Evolutionary conservation across 2,329 filamentous ascomycete genomes (phyloP), one percentile per base, ranked within the genome.

Genomic region (Chrysoporthe puriensis): DNA sequence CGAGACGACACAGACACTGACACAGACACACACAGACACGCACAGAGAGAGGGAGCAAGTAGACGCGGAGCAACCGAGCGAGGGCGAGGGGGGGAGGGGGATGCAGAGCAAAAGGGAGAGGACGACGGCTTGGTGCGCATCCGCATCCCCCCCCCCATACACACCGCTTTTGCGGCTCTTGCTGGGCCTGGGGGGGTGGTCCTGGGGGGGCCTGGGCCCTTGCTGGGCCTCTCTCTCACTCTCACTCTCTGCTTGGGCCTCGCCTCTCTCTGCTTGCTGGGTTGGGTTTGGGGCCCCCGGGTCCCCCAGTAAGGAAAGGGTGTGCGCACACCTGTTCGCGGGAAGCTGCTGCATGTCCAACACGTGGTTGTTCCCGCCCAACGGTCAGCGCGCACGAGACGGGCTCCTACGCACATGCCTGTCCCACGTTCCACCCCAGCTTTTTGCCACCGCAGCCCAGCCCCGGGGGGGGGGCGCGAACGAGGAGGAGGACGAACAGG

Each of bases 131-230:
- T 26, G 26, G 26, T 26, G 26, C 26, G 26, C 2, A 13, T n/a
- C 16, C 16, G 9, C 9, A 11, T 26, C 26, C 57, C 34, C n/a
- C 26, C 57, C 34, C n/a, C 26, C 26, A 26, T 26, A 36, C 44
- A 65, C 63, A 65, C 63, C 63, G 63, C 63, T 52, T 65, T 58
- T 60, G 63, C 54, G 44, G 63, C 63, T 65, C 61, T 58, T 42
- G 56, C 56, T 40, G 14, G 18, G 14, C 21, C 36, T 26, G 32
- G 43, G 32, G 32, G 21, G 26, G 13, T 32, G 11, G 11, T n/a
- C 42, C 18, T 18, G 14, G 14, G 21, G 48, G 48, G 46, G 46
- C n/a, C 46, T 50, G 46, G 48, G 11, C 21, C 46, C 6, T n/a
- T n/a, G 16, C 48, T 52, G 32, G 16, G 26, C 26, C 26, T 26